Base-by-base conservation (phyloP, 73 alveolate species). In the Halteria grandinella region DNA sequence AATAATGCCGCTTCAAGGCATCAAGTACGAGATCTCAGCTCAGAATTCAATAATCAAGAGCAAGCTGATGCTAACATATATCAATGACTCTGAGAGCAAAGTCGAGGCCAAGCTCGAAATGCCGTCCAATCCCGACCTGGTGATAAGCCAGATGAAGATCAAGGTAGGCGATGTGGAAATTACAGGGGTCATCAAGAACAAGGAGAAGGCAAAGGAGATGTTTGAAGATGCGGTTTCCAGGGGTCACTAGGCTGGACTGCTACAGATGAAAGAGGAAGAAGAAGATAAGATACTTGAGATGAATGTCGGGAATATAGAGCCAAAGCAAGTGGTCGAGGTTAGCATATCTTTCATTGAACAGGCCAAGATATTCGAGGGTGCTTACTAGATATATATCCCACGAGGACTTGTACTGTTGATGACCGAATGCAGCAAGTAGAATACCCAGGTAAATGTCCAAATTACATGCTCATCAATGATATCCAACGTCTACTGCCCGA, bases 151-250 rank as follows among this genome's bases (percentile, higher is more conserved):
- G 11, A 36, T 36, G 47, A 7, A 7, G n/a, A 11, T 11, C 47
- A 36, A 36, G 47, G 11, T 70, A 7, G 91, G 77, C 34, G 91
- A 58, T n/a, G 48, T 39, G 53, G 74, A 72, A 55, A 85, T 88
- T 2, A 73, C 64, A 44, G 89, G 90, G 32, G 85, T 79, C 62
- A 83, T 88, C 40, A 57, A 84, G 66, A 89, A 78, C 37, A 92
- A 88, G 76, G 91, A 88, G 74, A 76, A 92, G 66, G 95, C 98
- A 8, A 60, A 83, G 45, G 94, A 91, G 79, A 83, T 77, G 77
- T 91, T 87, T 79, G 93, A 69, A 20, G 97, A 92, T 58, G 94
- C 98, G 0, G 58, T 92, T 5, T 95, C 98, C 20, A 37, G 64
- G 21, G 96, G 95, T 40, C 83, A 92, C 21, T 52, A 88, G 15